Evolutionary conservation across 441 rosid genomes (phyloP).

Genomic region (Bruguiera hainesii): DNA sequence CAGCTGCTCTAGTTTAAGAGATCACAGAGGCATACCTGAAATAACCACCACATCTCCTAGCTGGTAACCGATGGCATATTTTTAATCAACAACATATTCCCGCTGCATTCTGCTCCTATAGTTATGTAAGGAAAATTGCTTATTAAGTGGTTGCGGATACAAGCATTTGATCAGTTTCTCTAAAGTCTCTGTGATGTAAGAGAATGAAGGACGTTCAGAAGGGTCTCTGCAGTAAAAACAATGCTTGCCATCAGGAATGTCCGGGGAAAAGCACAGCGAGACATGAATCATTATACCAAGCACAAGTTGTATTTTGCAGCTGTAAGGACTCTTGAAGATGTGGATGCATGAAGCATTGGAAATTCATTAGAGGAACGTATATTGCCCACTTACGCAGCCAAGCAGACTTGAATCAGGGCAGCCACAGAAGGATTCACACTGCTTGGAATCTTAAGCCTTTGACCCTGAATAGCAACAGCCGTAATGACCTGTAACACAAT

Average conservation of each 20-base stretch:
- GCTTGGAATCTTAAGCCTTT: conserved; percentile 55
- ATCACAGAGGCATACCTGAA: too few species aligned
- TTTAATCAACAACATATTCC: conserved; percentile 5
- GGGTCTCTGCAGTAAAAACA: conserved; percentile 36
- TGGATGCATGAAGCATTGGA: neutral
- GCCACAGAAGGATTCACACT: conserved; percentile 43
- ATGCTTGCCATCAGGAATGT: neutral
- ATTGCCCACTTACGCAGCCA: conserved; percentile 39
- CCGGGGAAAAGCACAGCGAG: neutral
- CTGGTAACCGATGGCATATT: neutral
- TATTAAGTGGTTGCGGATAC: conserved; percentile 1
- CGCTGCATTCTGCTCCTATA: neutral
- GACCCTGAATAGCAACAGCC: conserved; percentile 49
- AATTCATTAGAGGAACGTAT: neutral
- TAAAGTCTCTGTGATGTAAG: conserved; percentile 35
- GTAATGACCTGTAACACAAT: conserved; percentile 46
- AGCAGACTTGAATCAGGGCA: conserved; percentile 50
- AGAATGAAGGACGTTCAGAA: conserved; percentile 39
- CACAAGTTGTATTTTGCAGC: too few species aligned
- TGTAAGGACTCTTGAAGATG: too few species aligned
- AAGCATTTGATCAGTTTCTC: conserved; percentile 24
- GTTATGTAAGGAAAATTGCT: neutral
- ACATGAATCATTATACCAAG: neutral
- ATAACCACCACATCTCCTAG: too few species aligned
- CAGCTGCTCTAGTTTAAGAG: too few species aligned